These are phyloP conservation scores for Boletus smithii DNA, from an alignment of 1,284 basidiomycete genomes.

Conservation along the genomic window DNA sequence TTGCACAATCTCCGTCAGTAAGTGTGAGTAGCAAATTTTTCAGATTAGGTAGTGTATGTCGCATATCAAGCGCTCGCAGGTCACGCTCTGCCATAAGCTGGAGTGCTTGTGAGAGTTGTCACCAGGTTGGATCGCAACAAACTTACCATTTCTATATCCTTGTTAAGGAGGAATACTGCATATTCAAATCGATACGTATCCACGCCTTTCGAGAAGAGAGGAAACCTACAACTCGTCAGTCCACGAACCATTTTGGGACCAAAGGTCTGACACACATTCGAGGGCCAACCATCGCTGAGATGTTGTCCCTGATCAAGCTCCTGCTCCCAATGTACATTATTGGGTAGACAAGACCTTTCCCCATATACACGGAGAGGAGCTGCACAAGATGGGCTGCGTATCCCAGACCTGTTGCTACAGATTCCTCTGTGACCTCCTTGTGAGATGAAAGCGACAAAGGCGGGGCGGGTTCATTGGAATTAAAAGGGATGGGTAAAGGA, in stretches of 20 bases:
- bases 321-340: slow-evolving; percentile 85
- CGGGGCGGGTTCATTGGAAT: slow-evolving; percentile 79
- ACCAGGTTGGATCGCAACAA: slow-evolving; percentile 8
- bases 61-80: slow-evolving; percentile 85
- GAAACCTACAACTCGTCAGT: slow-evolving; percentile 62
- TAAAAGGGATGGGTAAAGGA: slow-evolving; percentile 80
- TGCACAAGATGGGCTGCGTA: slow-evolving; percentile 85
- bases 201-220: slow-evolving; percentile 89
- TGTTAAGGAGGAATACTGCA: slow-evolving; percentile 95
- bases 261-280: slow-evolving; percentile 62
- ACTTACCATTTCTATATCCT: slow-evolving; percentile 90
- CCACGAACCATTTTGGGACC: slow-evolving; percentile 3
- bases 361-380: slow-evolving; percentile 75
- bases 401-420: slow-evolving; percentile 82
- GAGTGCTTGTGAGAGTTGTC: slow-evolving; percentile 12
- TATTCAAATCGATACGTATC: slow-evolving; percentile 98
- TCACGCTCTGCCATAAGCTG: slow-evolving; percentile 89
- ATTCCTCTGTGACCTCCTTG: slow-evolving; percentile 78
- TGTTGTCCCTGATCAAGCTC: slow-evolving; percentile 85
- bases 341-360: slow-evolving; percentile 80
- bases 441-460: slow-evolving; percentile 65
- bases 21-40: slow-evolving; percentile 91
- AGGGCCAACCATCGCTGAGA: slow-evolving; percentile 91
- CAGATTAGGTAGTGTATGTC: slow-evolving; percentile 94
- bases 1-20: slow-evolving; percentile 59